Evolutionary conservation across 768 basidiomycete species (phyloP).

Genomic region (Lactarius hengduanensis): DNA sequence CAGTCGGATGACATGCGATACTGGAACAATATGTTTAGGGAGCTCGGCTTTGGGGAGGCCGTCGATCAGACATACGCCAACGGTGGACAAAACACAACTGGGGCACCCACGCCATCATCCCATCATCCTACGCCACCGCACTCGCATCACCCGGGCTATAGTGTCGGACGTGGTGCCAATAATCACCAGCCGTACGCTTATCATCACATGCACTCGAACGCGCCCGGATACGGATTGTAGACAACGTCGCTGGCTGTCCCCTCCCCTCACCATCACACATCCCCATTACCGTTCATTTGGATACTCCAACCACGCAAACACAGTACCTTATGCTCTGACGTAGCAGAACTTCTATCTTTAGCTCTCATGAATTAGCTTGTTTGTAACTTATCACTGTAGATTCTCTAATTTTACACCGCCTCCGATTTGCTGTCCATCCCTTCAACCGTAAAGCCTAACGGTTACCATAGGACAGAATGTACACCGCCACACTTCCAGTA

Average conservation of each 20-base stretch:
- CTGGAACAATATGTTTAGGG: constrained; percentile 72
- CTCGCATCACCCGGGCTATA: constrained; percentile 12
- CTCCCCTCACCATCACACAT: not conserved
- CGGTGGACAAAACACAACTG: constrained; percentile 1
- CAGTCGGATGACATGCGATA: constrained; percentile 59
- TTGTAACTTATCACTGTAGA: constrained; percentile 27
- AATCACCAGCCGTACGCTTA: constrained; percentile 25
- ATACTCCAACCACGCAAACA: constrained; percentile 9
- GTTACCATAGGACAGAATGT: not conserved
- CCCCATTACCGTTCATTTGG: constrained; percentile 4
- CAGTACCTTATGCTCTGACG: constrained; percentile 12
- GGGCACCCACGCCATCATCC: constrained; percentile 2
- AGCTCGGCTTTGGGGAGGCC: constrained; percentile 60
- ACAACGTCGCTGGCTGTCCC: not conserved
- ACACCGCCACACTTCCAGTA: not conserved
- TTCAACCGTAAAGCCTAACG: not conserved
- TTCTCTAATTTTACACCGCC: constrained; percentile 12
- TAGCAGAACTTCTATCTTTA: constrained; percentile 9
- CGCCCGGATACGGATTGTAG: constrained; percentile 27
- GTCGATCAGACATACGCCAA: constrained; percentile 31
- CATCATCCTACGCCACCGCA: not conserved
- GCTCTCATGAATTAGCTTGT: constrained; percentile 4
- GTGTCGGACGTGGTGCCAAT: constrained; percentile 2
- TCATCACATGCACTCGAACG: constrained; percentile 28
- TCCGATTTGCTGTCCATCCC: constrained; percentile 1